phyloP scores from a whole-genome alignment of 768 basidiomycete genomes.

The Xerocomus brunneocitrinus region DNA sequence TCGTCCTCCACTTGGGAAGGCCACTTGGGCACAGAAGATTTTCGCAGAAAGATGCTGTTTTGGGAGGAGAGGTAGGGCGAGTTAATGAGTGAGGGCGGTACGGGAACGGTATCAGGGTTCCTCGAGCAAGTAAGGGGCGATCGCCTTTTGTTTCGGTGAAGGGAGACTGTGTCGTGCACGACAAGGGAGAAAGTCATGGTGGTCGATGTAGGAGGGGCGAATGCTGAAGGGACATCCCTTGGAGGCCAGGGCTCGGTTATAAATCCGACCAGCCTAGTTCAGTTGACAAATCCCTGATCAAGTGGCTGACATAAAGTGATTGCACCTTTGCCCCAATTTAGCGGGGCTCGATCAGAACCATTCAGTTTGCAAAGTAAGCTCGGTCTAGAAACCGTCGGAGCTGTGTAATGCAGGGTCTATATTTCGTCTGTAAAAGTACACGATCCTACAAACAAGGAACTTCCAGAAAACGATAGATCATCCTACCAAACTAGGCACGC shows the following conservation, averaged over 20 bases:
- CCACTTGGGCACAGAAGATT: slow-evolving; percentile 28
- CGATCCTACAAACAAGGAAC: slow-evolving; percentile 11
- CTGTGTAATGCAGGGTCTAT: slow-evolving; percentile 14
- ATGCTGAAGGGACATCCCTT: slow-evolving; percentile 6
- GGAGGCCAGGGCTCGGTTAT: slow-evolving; percentile 7
- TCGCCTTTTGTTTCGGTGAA: slow-evolving; percentile 11
- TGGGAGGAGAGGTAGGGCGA: slow-evolving; percentile 54
- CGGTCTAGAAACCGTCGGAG: slow-evolving; percentile 20
- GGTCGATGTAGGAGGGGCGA: neutral
- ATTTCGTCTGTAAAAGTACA: slow-evolving; percentile 14
- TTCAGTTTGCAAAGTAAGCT: slow-evolving; percentile 15
- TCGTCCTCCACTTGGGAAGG: slow-evolving; percentile 51
- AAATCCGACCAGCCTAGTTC: slow-evolving; percentile 10
- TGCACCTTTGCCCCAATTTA: slow-evolving; percentile 11
- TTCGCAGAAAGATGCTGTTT: slow-evolving; percentile 44
- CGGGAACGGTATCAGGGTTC: slow-evolving; percentile 39
- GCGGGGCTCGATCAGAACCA: slow-evolving; percentile 19
- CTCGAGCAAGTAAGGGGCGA: slow-evolving; percentile 16
- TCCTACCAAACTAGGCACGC: slow-evolving; percentile 11
- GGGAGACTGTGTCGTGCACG: slow-evolving; percentile 12
- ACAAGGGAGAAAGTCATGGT: slow-evolving; percentile 14
- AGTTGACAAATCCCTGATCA: slow-evolving; percentile 25
- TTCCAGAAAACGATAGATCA: slow-evolving; percentile 21
- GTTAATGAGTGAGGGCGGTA: slow-evolving; percentile 54
- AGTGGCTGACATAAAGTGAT: slow-evolving; percentile 25